Conservation (phyloP, 257 asterid species). For the Gentiana macrophylla region DNA sequence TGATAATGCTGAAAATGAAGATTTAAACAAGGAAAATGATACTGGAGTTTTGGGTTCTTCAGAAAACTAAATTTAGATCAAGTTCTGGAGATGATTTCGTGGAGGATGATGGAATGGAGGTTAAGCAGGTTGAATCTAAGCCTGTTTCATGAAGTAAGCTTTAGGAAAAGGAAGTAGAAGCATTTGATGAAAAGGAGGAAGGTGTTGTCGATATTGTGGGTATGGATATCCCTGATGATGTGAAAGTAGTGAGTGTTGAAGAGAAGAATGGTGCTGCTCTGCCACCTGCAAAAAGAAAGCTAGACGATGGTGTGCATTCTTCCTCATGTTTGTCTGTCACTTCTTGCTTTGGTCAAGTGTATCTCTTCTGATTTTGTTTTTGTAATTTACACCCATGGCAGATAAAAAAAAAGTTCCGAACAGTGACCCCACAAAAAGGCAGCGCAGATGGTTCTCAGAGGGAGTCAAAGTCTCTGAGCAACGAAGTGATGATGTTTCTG, state of each 20-base stretch:
- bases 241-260: constrained; percentile 20
- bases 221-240: constrained; percentile 25
- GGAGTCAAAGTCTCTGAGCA: constrained; percentile 35
- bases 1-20: constrained; percentile 20
- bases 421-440: constrained; percentile 54
- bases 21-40: constrained; percentile 22
- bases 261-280: constrained; percentile 23
- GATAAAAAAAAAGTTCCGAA: constrained; percentile 37
- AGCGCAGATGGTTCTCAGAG: constrained; percentile 57
- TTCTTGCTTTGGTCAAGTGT: constrained; percentile 1
- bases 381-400: constrained; percentile 9
- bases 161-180: constrained; percentile 24
- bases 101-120: constrained; percentile 62
- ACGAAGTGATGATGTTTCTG: constrained; percentile 28
- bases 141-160: constrained; percentile 21
- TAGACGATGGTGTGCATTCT: constrained; percentile 35
- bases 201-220: constrained; percentile 48
- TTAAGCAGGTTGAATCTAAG: constrained; percentile 32
- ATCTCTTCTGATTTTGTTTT: background rate
- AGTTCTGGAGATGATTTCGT: constrained; percentile 80
- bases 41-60: constrained; percentile 35
- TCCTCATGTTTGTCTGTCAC: constrained; percentile 1
- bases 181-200: constrained; percentile 26
- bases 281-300: constrained; percentile 53
- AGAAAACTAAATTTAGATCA: constrained; percentile 46